A percentile compares a stretch with the other conserved stretches of the same genome.
These are phyloP conservation scores for Vachellia pachyceras DNA, from an alignment of 306 rosid genomes.

Conservation along the genomic window DNA sequence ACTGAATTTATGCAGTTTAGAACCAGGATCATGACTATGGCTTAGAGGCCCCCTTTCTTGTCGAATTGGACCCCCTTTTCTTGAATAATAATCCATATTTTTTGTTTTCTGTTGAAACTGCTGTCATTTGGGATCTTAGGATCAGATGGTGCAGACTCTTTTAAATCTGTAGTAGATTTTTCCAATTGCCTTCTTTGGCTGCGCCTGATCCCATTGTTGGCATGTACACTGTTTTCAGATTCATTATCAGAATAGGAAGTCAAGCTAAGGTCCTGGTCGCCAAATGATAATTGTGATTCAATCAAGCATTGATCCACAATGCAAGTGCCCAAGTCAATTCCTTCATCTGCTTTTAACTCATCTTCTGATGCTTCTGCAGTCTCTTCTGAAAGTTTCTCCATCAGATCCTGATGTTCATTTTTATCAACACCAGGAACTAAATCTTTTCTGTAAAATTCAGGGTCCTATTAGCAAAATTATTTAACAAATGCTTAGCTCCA, in stretches of 20 bases:
- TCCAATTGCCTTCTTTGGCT: conserved; percentile 51
- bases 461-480: conserved; percentile 33
- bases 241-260: conserved; percentile 66
- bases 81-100: conserved; percentile 49
- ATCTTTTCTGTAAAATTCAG: conserved; percentile 41
- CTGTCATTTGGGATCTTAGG: conserved; percentile 41
- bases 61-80: conserved; percentile 39
- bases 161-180: conserved; percentile 36
- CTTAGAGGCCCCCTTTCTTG: conserved; percentile 43
- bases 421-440: conserved; percentile 35
- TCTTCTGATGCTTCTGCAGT: conserved; percentile 34
- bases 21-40: conserved; percentile 36
- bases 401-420: conserved; percentile 34
- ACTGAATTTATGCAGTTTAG: conserved; percentile 28
- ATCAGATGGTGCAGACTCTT: conserved; percentile 45
- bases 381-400: conserved; percentile 42
- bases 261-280: conserved; percentile 64
- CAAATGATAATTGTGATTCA: conserved; percentile 65
- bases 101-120: conserved; percentile 34
- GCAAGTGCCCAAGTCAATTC: conserved; percentile 35
- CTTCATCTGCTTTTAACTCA: conserved; percentile 38
- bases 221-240: conserved; percentile 55
- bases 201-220: conserved; percentile 41
- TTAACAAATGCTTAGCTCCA: conserved; percentile 20
- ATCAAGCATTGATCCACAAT: conserved; percentile 49